Conservation (phyloP, 1,139 yeast genomes). For the Geotrichum histeridarum region DNA sequence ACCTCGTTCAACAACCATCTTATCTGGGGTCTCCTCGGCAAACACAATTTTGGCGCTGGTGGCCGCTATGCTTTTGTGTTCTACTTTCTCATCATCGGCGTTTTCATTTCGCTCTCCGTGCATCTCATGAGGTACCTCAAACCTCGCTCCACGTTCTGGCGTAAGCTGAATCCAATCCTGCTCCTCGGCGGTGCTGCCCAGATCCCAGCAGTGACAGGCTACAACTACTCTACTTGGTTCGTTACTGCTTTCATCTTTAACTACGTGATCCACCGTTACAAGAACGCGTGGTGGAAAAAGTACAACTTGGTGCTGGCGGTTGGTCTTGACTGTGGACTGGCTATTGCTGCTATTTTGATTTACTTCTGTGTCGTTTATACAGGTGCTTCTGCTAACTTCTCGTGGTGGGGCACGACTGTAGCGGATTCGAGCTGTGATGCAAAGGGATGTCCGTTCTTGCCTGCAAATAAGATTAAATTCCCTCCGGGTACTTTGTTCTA, state of each 20-base stretch:
- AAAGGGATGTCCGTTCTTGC: constrained; percentile 20
- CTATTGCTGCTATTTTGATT: constrained; percentile 52
- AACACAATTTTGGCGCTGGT: constrained; percentile 38
- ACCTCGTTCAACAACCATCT: constrained; percentile 46
- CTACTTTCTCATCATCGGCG: constrained; percentile 37
- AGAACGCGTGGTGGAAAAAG: constrained; percentile 56
- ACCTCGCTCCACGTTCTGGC: constrained; percentile 34
- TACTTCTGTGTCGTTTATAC: constrained; percentile 43
- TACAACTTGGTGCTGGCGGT: constrained; percentile 52
- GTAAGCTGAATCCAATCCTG: constrained; percentile 34
- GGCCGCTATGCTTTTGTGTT: constrained; percentile 35
- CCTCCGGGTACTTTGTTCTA: constrained; percentile 7
- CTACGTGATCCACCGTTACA: constrained; percentile 37
- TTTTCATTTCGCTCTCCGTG: background rate
- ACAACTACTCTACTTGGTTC: constrained; percentile 40
- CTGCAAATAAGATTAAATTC: background rate
- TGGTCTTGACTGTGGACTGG: constrained; percentile 31
- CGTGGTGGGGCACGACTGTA: constrained; percentile 51
- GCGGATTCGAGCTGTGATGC: constrained; percentile 29
- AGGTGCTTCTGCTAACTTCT: constrained; percentile 32
- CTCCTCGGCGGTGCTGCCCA: constrained; percentile 41
- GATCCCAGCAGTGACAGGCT: constrained; percentile 44
- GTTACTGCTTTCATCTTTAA: constrained; percentile 41
- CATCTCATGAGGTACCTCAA: constrained; percentile 33
- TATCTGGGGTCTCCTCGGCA: constrained; percentile 54